A percentile compares a stretch with the other conserved stretches of the same genome.
phyloP scores from a whole-genome alignment of 768 basidiomycete genomes.

The Dendrothele bispora region DNA sequence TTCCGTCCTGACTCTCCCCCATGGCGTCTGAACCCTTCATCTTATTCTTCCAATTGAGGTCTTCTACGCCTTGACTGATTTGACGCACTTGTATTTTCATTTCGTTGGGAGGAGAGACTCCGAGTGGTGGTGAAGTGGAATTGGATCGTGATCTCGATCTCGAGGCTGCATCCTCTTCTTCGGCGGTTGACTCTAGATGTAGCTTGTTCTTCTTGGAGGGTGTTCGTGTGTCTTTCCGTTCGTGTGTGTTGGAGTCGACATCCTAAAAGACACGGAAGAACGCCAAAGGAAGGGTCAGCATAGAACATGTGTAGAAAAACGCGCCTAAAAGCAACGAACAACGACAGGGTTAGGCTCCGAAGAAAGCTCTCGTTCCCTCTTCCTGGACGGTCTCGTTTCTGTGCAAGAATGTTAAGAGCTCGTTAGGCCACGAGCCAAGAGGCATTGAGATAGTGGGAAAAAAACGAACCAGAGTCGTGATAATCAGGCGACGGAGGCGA shows the following conservation, averaged over 20 bases:
- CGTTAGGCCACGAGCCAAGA: conserved; percentile 8
- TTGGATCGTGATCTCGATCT: conserved; percentile 37
- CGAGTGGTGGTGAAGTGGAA: conserved; percentile 44
- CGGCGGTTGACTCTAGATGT: conserved; percentile 59
- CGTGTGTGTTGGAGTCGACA: conserved; percentile 23
- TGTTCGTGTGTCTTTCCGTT: conserved; percentile 53
- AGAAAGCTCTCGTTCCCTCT: conserved; percentile 78
- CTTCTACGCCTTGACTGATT: conserved; percentile 78
- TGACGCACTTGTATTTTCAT: conserved; percentile 72
- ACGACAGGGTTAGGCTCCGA: conserved; percentile 41
- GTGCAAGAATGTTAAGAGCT: conserved; percentile 8
- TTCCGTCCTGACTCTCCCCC: conserved; percentile 14
- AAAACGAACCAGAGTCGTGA: conserved; percentile 40
- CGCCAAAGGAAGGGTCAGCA: conserved; percentile 7
- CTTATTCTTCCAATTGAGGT: conserved; percentile 71
- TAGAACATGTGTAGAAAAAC: conserved; percentile 15
- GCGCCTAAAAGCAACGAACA: conserved; percentile 29
- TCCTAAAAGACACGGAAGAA: not conserved
- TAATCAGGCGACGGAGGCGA: conserved; percentile 48
- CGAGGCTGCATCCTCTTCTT: conserved; percentile 53
- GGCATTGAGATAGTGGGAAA: conserved; percentile 15
- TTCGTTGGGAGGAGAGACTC: conserved; percentile 73
- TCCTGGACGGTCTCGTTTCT: conserved; percentile 58
- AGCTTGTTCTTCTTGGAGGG: conserved; percentile 79
- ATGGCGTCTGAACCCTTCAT: conserved; percentile 36